Evolutionary conservation across 177 flowering plant species (phyloP).

Genomic region (Vitis hybrid): DNA sequence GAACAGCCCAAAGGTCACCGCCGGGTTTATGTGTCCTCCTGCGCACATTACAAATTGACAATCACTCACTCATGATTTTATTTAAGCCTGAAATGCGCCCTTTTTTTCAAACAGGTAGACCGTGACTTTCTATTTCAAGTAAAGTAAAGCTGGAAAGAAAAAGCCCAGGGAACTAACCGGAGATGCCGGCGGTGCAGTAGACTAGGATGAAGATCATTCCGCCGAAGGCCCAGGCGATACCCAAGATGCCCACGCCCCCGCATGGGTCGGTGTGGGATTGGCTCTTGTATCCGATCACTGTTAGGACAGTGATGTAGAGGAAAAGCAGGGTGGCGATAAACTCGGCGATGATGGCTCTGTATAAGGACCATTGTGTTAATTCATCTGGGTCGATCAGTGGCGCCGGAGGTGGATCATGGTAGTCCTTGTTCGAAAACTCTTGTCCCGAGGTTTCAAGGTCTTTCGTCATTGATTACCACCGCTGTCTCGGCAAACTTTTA

Average conservation of each 20-base stretch:
- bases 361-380: constrained; percentile 58
- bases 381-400: constrained; percentile 49
- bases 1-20: constrained; percentile 78
- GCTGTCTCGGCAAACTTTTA: too few species aligned
- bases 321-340: constrained; percentile 65
- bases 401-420: constrained; percentile 76
- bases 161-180: constrained; percentile 38
- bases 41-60: constrained; percentile 9
- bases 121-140: too few species aligned
- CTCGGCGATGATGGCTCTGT: constrained; percentile 67
- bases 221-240: constrained; percentile 81
- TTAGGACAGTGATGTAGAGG: constrained; percentile 56
- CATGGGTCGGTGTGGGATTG: constrained; percentile 29
- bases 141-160: neutral
- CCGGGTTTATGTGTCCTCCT: constrained; percentile 90
- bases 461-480: constrained; percentile 33
- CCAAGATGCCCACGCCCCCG: constrained; percentile 67
- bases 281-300: constrained; percentile 61
- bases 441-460: constrained; percentile 40
- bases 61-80: too few species aligned
- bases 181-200: constrained; percentile 82
- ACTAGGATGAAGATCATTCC: constrained; percentile 79
- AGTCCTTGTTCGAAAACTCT: constrained; percentile 52
- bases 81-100: too few species aligned
- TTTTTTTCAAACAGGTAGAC: too few species aligned